Evolutionary conservation across 768 basidiomycete species (phyloP).

Genomic region (Fistulinella prunicolor): DNA sequence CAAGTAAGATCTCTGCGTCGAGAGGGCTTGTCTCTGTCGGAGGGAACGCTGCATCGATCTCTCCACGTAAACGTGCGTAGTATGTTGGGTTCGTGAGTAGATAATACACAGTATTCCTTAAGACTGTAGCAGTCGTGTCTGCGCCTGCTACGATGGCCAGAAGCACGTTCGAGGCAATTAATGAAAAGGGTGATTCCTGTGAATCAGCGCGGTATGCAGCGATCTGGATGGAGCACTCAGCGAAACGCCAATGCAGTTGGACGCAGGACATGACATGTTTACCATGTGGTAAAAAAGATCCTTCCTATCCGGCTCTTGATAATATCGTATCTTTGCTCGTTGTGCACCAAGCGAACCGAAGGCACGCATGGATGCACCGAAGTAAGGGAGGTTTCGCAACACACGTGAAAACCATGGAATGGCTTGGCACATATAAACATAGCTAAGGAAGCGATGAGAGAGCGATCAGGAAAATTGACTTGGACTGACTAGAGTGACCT

Average conservation of each 20-base stretch:
- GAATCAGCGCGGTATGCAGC: slow-evolving; percentile 23
- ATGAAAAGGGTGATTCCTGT: slow-evolving; percentile 24
- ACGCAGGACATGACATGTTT: neutral
- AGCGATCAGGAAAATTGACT: neutral
- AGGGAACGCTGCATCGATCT: slow-evolving; percentile 36
- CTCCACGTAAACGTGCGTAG: slow-evolving; percentile 37
- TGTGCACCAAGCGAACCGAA: slow-evolving; percentile 29
- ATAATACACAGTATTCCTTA: slow-evolving; percentile 39
- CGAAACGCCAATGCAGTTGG: neutral
- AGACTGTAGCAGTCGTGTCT: slow-evolving; percentile 44
- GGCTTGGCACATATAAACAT: slow-evolving; percentile 12
- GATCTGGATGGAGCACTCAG: slow-evolving; percentile 21
- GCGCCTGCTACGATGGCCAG: slow-evolving; percentile 46
- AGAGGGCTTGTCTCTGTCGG: slow-evolving; percentile 16
- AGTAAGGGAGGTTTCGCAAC: slow-evolving; percentile 28
- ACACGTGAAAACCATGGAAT: slow-evolving; percentile 26
- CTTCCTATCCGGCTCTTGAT: slow-evolving; percentile 18
- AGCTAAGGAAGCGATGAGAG: slow-evolving; percentile 12
- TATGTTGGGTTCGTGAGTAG: slow-evolving; percentile 38
- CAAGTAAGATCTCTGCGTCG: slow-evolving; percentile 19
- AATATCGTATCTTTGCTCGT: slow-evolving; percentile 23
- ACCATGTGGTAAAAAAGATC: slow-evolving; percentile 46
- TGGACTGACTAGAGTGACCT: slow-evolving; percentile 28
- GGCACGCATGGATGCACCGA: slow-evolving; percentile 27
- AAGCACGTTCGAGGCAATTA: slow-evolving; percentile 35